Evolutionary conservation across 192 early-diverging fungal genomes (phyloP).

Genomic region (Chytriomyces sp.): DNA sequence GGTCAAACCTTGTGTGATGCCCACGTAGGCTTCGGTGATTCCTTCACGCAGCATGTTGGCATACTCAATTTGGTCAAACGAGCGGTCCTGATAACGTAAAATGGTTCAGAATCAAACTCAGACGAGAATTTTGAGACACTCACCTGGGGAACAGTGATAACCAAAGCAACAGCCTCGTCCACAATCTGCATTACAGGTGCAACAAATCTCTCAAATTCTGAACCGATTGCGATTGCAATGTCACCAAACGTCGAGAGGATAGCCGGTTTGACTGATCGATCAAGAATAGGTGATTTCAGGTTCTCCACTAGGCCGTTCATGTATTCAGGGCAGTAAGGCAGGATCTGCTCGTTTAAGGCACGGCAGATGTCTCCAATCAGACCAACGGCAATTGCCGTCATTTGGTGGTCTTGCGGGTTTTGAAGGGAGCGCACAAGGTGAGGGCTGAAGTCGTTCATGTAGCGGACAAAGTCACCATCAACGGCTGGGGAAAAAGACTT

Average conservation of each 20-base stretch:
- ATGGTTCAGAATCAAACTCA: conserved; percentile 1
- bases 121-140: background rate
- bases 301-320: conserved; percentile 81
- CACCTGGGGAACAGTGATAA: conserved; percentile 1
- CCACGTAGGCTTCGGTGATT: conserved; percentile 94
- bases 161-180: conserved; percentile 63
- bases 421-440: conserved; percentile 81
- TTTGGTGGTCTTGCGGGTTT: conserved; percentile 90
- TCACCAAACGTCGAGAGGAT: conserved; percentile 97
- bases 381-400: conserved; percentile 94
- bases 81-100: conserved; percentile 16
- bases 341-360: conserved; percentile 73
- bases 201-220: conserved; percentile 78
- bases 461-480: conserved; percentile 85
- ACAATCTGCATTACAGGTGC: conserved; percentile 86
- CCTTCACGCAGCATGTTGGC: conserved; percentile 82
- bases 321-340: conserved; percentile 81
- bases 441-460: conserved; percentile 85
- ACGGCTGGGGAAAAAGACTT: conserved; percentile 56
- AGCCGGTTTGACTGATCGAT: conserved; percentile 87
- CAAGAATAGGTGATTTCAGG: conserved; percentile 78
- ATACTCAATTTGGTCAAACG: conserved; percentile 68
- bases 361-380: conserved; percentile 97
- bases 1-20: conserved; percentile 93
- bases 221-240: conserved; percentile 93